A percentile compares a stretch with the other conserved stretches of the same genome.
phyloP scores from a whole-genome alignment of 495 filamentous ascomycete species.

The Friedmanniomyces simplex region DNA sequence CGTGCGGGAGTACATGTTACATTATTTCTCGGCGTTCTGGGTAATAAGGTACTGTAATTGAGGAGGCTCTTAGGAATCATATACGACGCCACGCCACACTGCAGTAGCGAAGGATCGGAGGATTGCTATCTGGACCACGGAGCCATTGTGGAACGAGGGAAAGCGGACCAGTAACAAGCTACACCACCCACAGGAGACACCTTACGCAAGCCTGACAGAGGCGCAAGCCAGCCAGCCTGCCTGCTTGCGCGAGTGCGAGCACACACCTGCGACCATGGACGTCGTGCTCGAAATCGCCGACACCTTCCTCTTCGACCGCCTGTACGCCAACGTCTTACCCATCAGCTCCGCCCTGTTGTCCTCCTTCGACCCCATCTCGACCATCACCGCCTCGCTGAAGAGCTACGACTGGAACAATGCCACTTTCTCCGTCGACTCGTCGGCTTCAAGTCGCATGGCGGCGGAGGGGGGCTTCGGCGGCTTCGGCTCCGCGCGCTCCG shows the following conservation, averaged over 20 bases:
- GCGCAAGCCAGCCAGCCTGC: too few relatives aligned
- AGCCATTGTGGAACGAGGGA: background rate
- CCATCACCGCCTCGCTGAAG: conserved; percentile 31
- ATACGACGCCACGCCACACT: too few relatives aligned
- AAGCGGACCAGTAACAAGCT: background rate
- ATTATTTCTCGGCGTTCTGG: too few relatives aligned
- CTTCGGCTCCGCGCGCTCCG: background rate
- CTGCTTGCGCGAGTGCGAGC: too few relatives aligned
- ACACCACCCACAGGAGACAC: background rate
- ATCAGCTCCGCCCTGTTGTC: conserved; percentile 40
- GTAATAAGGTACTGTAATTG: too few relatives aligned
- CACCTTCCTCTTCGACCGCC: conserved; percentile 69
- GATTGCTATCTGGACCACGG: too few relatives aligned
- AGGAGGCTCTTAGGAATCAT: too few relatives aligned
- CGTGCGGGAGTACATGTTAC: too few relatives aligned
- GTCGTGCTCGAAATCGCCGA: conserved; percentile 79
- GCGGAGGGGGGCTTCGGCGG: background rate
- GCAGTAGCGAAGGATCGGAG: too few relatives aligned
- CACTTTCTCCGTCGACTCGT: background rate
- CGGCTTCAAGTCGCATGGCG: too few relatives aligned
- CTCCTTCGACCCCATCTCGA: conserved; percentile 32
- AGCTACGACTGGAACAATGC: conserved; percentile 29
- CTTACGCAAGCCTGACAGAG: too few relatives aligned
- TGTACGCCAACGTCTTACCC: conserved; percentile 68
- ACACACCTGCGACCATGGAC: conserved; percentile 53